These are phyloP conservation scores for Cyphellophora europaea DNA, from an alignment of 2,329 filamentous ascomycete genomes.

Conservation along the genomic window DNA sequence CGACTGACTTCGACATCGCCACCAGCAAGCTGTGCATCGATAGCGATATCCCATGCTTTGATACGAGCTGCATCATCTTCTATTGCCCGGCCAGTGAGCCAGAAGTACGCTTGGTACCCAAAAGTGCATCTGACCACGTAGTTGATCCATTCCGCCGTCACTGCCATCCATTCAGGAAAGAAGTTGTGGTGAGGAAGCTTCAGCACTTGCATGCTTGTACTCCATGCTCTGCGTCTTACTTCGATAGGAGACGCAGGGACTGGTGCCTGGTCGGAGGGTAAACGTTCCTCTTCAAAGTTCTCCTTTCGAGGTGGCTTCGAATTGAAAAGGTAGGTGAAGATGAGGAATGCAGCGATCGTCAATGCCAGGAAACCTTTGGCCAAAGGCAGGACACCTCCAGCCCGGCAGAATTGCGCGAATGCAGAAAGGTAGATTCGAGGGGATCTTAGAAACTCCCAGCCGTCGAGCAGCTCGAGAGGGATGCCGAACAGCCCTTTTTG, in stretches of 20 bases:
- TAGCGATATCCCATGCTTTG: conserved; percentile 86
- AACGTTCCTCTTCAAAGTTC: conserved; percentile 27
- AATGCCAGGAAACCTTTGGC: conserved; percentile 22
- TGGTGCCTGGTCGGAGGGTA: conserved; percentile 31
- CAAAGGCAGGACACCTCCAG: conserved; percentile 18
- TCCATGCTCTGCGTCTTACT: conserved; percentile 80
- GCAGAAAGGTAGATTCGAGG: conserved; percentile 17
- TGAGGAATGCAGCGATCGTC: conserved; percentile 38
- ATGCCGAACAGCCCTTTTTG: conserved; percentile 59
- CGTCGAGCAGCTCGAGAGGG: conserved; percentile 49
- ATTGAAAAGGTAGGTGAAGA: conserved; percentile 47
- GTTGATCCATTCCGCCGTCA: conserved; percentile 71
- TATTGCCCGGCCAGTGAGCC: conserved; percentile 68
- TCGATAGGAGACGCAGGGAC: conserved; percentile 74
- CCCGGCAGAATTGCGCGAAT: conserved; percentile 16
- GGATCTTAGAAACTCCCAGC: conserved; percentile 27
- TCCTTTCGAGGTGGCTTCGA: conserved; percentile 45
- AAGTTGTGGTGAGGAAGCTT: conserved; percentile 86
- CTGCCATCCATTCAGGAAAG: conserved; percentile 71
- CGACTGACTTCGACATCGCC: conserved; percentile 85
- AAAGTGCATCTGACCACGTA: conserved; percentile 70
- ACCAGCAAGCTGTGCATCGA: conserved; percentile 85
- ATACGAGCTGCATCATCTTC: conserved; percentile 79
- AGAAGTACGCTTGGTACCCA: conserved; percentile 66
- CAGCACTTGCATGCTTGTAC: conserved; percentile 84